Evolutionary conservation across 139 green algal species (phyloP).

Genomic region (Chlorella vulgaris): DNA sequence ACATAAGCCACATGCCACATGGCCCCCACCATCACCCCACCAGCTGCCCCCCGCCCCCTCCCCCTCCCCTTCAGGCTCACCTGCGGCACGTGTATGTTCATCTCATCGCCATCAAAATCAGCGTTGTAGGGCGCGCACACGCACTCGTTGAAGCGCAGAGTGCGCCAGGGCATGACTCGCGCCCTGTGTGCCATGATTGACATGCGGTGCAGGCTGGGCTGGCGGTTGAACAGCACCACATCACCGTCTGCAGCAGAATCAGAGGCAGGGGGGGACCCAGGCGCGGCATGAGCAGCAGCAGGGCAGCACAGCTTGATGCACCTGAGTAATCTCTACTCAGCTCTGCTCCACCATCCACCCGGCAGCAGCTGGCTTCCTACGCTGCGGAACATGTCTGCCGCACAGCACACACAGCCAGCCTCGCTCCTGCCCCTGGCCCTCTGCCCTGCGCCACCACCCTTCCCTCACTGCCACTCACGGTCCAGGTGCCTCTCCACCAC

Average conservation of each 20-base stretch:
- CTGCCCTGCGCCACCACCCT: not conserved
- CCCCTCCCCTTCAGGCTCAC: too few species aligned
- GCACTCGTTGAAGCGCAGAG: conserved; percentile 98
- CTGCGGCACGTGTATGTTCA: conserved; percentile 98
- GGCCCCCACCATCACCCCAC: too few species aligned
- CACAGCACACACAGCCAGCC: not conserved
- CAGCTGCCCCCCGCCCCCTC: too few species aligned
- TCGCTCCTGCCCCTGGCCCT: too few species aligned
- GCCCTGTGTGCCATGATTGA: conserved; percentile 98
- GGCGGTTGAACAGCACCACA: conserved; percentile 98
- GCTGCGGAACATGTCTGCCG: not conserved
- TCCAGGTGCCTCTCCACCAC: conserved; percentile 92
- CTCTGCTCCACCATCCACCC: not conserved
- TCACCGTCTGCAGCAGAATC: conserved; percentile 82
- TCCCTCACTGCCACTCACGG: conserved; percentile 16
- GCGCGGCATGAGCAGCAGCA: conserved; percentile 18
- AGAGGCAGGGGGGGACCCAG: not conserved
- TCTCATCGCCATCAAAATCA: conserved; percentile 99
- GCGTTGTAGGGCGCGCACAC: conserved; percentile 97
- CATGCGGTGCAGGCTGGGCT: conserved; percentile 95
- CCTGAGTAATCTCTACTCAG: not conserved
- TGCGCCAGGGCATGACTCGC: conserved; percentile 88
- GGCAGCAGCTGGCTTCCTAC: not conserved
- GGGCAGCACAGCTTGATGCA: not conserved
- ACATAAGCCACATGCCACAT: too few species aligned